Base-by-base conservation (phyloP, 2,329 filamentous ascomycete species). In the Chaetomiaceae sp. region DNA sequence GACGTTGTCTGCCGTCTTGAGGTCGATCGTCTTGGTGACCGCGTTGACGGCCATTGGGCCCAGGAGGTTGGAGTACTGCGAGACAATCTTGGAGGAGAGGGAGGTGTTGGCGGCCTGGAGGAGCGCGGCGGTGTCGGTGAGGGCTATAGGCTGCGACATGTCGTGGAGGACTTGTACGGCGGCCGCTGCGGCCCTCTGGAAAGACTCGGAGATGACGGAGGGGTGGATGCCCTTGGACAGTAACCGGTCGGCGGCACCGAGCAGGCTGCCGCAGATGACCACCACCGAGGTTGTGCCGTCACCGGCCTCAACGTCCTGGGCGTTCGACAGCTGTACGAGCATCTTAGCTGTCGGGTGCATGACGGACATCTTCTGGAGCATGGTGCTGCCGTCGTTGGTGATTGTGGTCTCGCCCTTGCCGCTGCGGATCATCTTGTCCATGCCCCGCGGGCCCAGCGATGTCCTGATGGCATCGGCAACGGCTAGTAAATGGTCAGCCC, bases 271-370 rank as follows among this genome's bases (percentile, higher is more conserved):
- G 59, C 88, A 93, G 69, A 98, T 95, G 57, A 98, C 93, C 24
- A 98, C 93, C 20, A 98, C 93, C 3, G 91, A 97, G 29, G 93
- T 98, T 47, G 93, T 98, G 61, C 93, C 94, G 67, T 98, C 93
- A 71, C 93, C 93, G 54, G 93, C 93, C 69, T 98, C 93, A 51
- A 98, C 89, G 73, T 98, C 93, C 68, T 98, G 93, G 56, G 93
- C 93, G 57, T 93, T 88, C 61, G 91, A 94, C 53, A 98, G 79
- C 68, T 98, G 90, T 62, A 98, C 93, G 58, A 98, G 78, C 93
- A 98, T 98, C 74, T 95, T 96, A 42, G 93, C 93, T 39, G 94
- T 95, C n/a, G 93, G 93, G 66, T 98, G 93, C 85, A 98, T 89
- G 57, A 98, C 93, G 56, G 88, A 86, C 93, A 98, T 97, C 75